These are phyloP conservation scores for Aspergillus puulaauensis DNA, from an alignment of 2,329 filamentous ascomycete species.

Conservation along the genomic window DNA sequence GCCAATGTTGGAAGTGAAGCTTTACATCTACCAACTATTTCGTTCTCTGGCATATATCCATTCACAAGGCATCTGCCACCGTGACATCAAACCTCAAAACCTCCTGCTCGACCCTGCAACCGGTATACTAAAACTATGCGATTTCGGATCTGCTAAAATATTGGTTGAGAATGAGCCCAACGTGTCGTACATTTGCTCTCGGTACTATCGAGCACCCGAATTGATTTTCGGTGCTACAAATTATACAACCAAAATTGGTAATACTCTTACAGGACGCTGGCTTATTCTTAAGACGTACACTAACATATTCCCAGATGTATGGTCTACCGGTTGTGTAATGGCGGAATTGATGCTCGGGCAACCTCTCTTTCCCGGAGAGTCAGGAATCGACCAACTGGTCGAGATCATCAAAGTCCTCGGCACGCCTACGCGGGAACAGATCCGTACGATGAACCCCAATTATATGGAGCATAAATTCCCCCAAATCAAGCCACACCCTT, in stretches of 20 bases:
- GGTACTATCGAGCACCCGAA: slow-evolving; percentile 97
- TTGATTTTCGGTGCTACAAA: slow-evolving; percentile 98
- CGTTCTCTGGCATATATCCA: slow-evolving; percentile 97
- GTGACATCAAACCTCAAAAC: slow-evolving; percentile 99
- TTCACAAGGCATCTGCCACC: slow-evolving; percentile 97
- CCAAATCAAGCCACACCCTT: slow-evolving; percentile 98
- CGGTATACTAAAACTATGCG: slow-evolving; percentile 93
- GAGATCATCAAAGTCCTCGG: slow-evolving; percentile 99
- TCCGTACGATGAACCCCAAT: slow-evolving; percentile 99
- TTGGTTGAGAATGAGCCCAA: slow-evolving; percentile 98
- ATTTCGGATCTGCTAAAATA: slow-evolving; percentile 99
- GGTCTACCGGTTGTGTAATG: slow-evolving; percentile 99
- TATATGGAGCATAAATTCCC: slow-evolving; percentile 99
- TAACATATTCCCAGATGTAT: slow-evolving; percentile 69
- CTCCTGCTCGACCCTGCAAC: slow-evolving; percentile 87
- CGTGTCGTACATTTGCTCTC: slow-evolving; percentile 98
- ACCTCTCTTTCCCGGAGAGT: slow-evolving; percentile 95
- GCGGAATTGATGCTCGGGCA: slow-evolving; percentile 98
- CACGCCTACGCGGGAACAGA: slow-evolving; percentile 95
- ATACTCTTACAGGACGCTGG: slow-evolving; percentile 33
- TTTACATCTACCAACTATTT: slow-evolving; percentile 99
- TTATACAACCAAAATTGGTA: slow-evolving; percentile 99
- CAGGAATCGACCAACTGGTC: slow-evolving; percentile 95
- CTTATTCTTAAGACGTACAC: not conserved
- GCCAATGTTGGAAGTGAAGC: slow-evolving; percentile 97